phyloP scores from a whole-genome alignment of 2,329 filamentous ascomycete species.

The Didymella pinodella region DNA sequence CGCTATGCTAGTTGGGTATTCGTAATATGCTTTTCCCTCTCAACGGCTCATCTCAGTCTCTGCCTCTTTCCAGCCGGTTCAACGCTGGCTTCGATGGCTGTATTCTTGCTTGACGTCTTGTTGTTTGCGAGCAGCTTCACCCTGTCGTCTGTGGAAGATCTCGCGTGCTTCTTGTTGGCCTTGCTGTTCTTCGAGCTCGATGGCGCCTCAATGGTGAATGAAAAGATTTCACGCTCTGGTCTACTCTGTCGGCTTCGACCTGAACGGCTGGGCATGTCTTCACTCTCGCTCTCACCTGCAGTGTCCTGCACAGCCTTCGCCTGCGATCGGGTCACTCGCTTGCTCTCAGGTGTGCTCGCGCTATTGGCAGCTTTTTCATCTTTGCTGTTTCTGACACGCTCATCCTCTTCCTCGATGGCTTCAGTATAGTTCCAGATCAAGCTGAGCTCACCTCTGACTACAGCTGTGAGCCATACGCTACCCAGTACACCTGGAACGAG shows the following conservation, averaged over 20 bases:
- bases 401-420: constrained; percentile 53
- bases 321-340: constrained; percentile 21
- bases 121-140: neutral
- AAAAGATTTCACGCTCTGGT: constrained; percentile 44
- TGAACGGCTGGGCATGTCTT: constrained; percentile 21
- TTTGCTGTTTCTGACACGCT: constrained; percentile 22
- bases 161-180: constrained; percentile 16
- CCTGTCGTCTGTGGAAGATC: neutral
- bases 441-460: constrained; percentile 73
- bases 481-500: constrained; percentile 85
- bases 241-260: constrained; percentile 22
- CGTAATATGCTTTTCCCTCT: neutral
- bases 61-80: constrained; percentile 17
- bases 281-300: constrained; percentile 21
- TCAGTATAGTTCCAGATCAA: constrained; percentile 87
- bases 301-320: constrained; percentile 16
- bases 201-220: constrained; percentile 48
- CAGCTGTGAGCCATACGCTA: constrained; percentile 77
- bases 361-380: constrained; percentile 7
- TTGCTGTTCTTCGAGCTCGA: constrained; percentile 32
- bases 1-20: neutral
- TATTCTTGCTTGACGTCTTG: neutral
- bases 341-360: constrained; percentile 15
- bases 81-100: neutral
- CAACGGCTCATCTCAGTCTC: constrained; percentile 7